Conservation (phyloP, 2,329 filamentous ascomycete species). For the Sclerotinia borealis region DNA sequence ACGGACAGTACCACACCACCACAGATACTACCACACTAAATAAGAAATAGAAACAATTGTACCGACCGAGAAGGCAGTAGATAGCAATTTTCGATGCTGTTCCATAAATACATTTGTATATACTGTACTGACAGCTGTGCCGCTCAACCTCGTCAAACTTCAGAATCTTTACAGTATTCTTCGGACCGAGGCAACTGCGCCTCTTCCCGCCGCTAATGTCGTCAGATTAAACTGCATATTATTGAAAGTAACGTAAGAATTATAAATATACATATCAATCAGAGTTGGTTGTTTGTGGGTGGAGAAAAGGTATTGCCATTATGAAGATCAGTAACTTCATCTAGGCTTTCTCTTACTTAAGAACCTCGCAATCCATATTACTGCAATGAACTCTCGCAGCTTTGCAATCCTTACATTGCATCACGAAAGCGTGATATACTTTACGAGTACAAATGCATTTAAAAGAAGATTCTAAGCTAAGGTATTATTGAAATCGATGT, state of each 20-base stretch:
- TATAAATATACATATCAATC: background rate
- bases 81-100: background rate
- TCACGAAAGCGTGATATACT: background rate
- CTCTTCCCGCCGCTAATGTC: slow-evolving; percentile 9
- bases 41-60: background rate
- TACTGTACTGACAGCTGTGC: slow-evolving; percentile 9
- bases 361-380: no score
- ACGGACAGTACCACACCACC: background rate
- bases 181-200: slow-evolving; percentile 7
- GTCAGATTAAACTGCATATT: slow-evolving; percentile 5
- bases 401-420: background rate
- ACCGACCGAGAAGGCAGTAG: slow-evolving; percentile 5
- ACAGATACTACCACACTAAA: slow-evolving; percentile 6
- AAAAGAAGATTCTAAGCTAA: background rate
- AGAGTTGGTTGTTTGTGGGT: background rate
- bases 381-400: background rate
- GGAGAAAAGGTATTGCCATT: background rate
- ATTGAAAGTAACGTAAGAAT: background rate
- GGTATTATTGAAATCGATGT: background rate
- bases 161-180: slow-evolving; percentile 2
- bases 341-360: slow-evolving; percentile 1
- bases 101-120: slow-evolving; percentile 4
- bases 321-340: background rate
- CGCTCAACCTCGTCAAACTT: slow-evolving; percentile 5
- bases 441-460: background rate